Evolutionary conservation across 768 basidiomycete genomes (phyloP), one percentile per base, ranked within the genome.

Genomic region (Mycena floridula): DNA sequence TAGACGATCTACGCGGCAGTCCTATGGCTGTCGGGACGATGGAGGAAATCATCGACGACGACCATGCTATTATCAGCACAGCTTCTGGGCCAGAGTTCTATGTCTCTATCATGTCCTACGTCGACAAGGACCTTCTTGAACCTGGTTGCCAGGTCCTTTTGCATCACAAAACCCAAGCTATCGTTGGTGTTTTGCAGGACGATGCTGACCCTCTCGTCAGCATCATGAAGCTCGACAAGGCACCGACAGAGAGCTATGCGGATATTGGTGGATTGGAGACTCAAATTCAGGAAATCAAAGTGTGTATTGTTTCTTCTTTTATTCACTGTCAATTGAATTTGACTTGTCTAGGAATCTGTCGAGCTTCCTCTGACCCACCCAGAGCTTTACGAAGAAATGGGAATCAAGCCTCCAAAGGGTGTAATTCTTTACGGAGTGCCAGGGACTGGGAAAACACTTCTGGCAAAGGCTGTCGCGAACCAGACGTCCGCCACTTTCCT

Each of bases 241-340:
- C 95, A 3, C 96, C 96, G 1, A 96, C 93, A 16, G 96, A 98
- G 66, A 95, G 91, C 54, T 99, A 99, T 63, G 93, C 95, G 11
- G 96, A 98, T 59, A 88, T 99, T 54, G 96, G 96, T 73, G 96
- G 95, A 38, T 73, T 99, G 12, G 96, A 99, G 62, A 73, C 74
- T 25, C 96, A 99, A 65, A 99, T 99, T 53, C 94, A 98, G 65
- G 96, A 99, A 67, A 99, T 99, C 61, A 99, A 99, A 76, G 91
- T 85, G 36, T 4, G 71, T n/a, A n/a, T 58, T 1, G 23, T 30
- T 36, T n/a, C 8, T 24, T 27, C 24, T 16, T 24, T 4, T 18
- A 46, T 8, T 18, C 25, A 25, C 36, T 15, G 26, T 48, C 30
- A 21, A 36, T 25, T 50, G 4, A 49, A 15, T 44, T 28, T 42